Conservation (phyloP, 2,329 filamentous ascomycete genomes). For the Claviceps spartinae region DNA sequence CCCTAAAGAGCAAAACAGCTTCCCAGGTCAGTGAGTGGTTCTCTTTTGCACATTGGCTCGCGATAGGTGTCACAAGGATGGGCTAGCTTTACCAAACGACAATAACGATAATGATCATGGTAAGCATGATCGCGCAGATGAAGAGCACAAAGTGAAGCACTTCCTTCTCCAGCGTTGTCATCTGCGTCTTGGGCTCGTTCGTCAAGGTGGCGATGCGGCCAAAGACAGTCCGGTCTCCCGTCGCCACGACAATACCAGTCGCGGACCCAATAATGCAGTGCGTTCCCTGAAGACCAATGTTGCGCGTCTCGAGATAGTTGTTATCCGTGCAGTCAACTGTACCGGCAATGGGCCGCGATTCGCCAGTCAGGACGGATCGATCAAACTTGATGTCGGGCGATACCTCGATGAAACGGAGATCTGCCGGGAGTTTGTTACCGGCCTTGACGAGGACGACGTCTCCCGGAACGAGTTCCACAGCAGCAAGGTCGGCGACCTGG, state of each 20-base stretch:
- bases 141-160: constrained; percentile 59
- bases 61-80: too few relatives aligned
- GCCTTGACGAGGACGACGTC: constrained; percentile 55
- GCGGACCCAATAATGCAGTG: constrained; percentile 59
- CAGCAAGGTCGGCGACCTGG: constrained; percentile 31
- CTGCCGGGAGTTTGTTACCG: constrained; percentile 62
- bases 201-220: constrained; percentile 62
- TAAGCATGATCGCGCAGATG: constrained; percentile 53
- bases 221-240: constrained; percentile 61
- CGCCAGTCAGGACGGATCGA: constrained; percentile 56
- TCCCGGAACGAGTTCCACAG: constrained; percentile 54
- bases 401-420: constrained; percentile 55
- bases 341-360: constrained; percentile 50
- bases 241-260: constrained; percentile 55
- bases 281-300: constrained; percentile 67
- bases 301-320: constrained; percentile 65
- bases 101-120: constrained; percentile 51
- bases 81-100: constrained; percentile 43
- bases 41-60: background rate
- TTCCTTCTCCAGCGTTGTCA: constrained; percentile 60
- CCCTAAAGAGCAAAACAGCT: constrained; percentile 28
- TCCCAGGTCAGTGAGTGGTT: too few relatives aligned
- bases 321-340: constrained; percentile 53
- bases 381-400: constrained; percentile 61
- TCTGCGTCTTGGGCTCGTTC: constrained; percentile 50